phyloP scores from a whole-genome alignment of 148 eudicot genomes.

The Rhododendron kiyosumense region DNA sequence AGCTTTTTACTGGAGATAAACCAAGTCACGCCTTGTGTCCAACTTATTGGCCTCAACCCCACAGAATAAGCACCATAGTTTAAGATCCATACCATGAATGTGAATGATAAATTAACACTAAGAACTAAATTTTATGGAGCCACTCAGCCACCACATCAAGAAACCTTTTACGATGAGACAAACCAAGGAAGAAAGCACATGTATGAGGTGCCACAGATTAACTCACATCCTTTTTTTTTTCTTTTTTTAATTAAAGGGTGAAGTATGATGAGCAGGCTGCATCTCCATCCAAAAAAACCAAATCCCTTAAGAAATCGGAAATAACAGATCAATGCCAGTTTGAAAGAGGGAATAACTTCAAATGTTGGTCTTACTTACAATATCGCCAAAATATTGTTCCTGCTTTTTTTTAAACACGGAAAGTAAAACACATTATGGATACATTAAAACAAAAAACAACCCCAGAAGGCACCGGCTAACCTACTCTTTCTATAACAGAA shows the following conservation, averaged over 20 bases:
- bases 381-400: background rate
- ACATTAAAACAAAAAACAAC: background rate
- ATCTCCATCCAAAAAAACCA: background rate
- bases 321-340: background rate
- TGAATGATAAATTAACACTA: background rate
- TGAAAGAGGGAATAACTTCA: background rate
- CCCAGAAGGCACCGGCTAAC: background rate
- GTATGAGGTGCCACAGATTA: background rate
- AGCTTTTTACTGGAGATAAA: background rate
- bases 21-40: background rate
- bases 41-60: background rate
- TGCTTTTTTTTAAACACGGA: background rate
- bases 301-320: background rate
- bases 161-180: background rate
- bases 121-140: background rate
- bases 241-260: too few relatives aligned
- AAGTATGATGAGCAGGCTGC: background rate
- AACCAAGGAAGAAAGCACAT: background rate
- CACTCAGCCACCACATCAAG: background rate
- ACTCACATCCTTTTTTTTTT: too few relatives aligned
- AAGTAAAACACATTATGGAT: background rate
- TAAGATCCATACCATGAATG: background rate
- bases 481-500: background rate
- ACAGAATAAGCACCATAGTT: background rate
- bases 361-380: background rate